Base-by-base conservation (phyloP, 2,329 filamentous ascomycete genomes). In the Penicillium vulpinum region DNA sequence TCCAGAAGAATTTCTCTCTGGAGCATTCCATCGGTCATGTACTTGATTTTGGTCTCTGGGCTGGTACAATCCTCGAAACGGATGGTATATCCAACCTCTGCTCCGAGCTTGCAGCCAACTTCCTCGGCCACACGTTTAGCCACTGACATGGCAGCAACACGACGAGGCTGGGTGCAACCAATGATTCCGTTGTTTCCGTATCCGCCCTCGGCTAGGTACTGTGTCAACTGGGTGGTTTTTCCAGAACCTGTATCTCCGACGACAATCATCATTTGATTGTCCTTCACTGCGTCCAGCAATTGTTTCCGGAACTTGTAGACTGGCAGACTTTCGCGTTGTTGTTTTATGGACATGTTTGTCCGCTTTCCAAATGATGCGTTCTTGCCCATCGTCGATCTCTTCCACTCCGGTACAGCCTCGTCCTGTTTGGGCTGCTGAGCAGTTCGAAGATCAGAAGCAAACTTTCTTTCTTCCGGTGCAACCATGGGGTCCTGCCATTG, bases 11-110 rank as follows among this genome's bases (percentile, higher is more conserved):
- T 92, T 77, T 99, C 94, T 79, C 94, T 85, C 77, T 97, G 88
- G 72, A 99, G 84, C 90, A 97, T 97, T 75, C 94, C 94, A 69
- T 99, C 94, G 16, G 94, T 99, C 93, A 99, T 97, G 78, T 99
- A 99, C 79, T 99, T 99, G 80, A 99, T 96, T 70, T 88, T 91
- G 1, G 94, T 99, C 18, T 88, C 83, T 2, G 91, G 86, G 62
- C 88, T 90, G 0, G 93, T 97, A 72, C 88, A 90, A 76, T 99
- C 94, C 70, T 99, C 94, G 71, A 99, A 99, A 72, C 94, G 91
- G 70, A 99, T 96, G 8, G 90, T 96, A 73, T 99, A 99, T 53
- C 94, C 94, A 61, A 99, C 93, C 72, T 97, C 92, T 54, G 92
- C 87, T 33, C 94, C 94, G 13, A 97, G 83, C 62, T 88, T 84